A percentile compares a stretch with the other conserved stretches of the same genome.
Evolutionary conservation across 805 yeast genomes (phyloP).

Genomic region (Lipomyces mesembrius): DNA sequence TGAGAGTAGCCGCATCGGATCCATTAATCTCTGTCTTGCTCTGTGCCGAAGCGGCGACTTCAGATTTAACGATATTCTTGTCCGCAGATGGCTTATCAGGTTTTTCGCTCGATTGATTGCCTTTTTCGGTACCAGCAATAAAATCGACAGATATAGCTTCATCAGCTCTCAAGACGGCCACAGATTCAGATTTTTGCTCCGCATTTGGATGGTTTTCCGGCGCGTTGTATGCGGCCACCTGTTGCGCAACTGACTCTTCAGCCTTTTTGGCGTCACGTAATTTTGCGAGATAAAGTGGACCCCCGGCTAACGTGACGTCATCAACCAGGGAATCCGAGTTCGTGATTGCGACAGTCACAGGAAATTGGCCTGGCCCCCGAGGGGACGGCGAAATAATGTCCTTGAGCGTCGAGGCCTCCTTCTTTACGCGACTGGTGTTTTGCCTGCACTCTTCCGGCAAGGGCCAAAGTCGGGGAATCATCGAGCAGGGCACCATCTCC

Average conservation of each 20-base stretch:
- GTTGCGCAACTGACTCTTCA: not conserved
- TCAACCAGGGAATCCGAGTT: not conserved
- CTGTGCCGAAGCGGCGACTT: not conserved
- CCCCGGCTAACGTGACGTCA: not conserved
- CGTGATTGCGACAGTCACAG: not conserved
- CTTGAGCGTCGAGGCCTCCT: not conserved
- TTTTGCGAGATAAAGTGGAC: not conserved
- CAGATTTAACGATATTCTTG: not conserved
- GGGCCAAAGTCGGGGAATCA: not conserved
- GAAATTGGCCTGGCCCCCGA: not conserved
- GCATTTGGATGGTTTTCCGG: not conserved
- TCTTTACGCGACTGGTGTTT: not conserved
- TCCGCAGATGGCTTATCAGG: not conserved
- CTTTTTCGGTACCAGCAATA: not conserved
- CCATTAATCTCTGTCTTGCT: not conserved
- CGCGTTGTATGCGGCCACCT: not conserved
- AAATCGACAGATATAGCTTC: not conserved
- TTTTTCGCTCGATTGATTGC: not conserved
- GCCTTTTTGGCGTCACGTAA: not conserved
- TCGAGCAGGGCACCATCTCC: not conserved
- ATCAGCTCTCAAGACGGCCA: not conserved
- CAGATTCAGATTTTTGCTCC: not conserved
- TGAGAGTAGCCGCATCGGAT: not conserved
- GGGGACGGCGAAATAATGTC: not conserved
- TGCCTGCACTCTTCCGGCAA: not conserved